Base-by-base conservation (phyloP, 2,329 filamentous ascomycete species). In the Sporothrix globosa region DNA sequence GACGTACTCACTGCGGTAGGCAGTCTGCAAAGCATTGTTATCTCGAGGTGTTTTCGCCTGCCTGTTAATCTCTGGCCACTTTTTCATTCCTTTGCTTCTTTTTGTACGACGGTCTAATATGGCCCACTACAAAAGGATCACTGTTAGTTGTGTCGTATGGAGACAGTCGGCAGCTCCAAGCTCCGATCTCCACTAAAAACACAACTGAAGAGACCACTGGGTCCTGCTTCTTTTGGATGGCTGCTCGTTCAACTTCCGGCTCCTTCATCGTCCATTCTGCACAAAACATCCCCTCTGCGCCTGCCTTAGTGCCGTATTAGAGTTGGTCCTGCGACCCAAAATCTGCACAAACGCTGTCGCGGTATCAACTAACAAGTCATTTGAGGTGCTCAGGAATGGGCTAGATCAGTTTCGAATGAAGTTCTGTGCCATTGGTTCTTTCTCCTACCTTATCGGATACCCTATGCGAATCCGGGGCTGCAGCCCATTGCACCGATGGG, bases 361-460 rank as follows among this genome's bases (percentile, higher is more conserved):
- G 54, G 54, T 58, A 58, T 61, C 34, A 24, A 21, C 24, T 61
- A 30, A 30, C 46, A n/a, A 61, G n/a, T 58, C 58, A 44, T 30
- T 44, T 19, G 56, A 61, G 56, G 41, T 10, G 41, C 9, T 21
- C n/a, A 53, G n/a, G 30, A 30, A 58, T 17, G 27, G n/a, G 19
- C 44, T 65, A 65, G 24, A 27, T 21, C 61, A 48, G 61, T 50
- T 65, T 65, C 24, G 61, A 65, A 50, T 65, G 44, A n/a, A 65
- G 44, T 34, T 21, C 44, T 30, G 44, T 21, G 41, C 24, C 61
- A 65, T 65, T n/a, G 54, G 54, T 34, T 39, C 30, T 54, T 10
- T 53, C 11, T 58, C 9, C 34, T 39, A 14, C 17, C 34, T 21
- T 19, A 21, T n/a, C 30, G 34, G 13, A 41, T 60, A 41, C 19